Evolutionary conservation across 1,139 yeast species (phyloP), one percentile per base, ranked within the genome.

Genomic region (Sugiyamaella castrensis): DNA sequence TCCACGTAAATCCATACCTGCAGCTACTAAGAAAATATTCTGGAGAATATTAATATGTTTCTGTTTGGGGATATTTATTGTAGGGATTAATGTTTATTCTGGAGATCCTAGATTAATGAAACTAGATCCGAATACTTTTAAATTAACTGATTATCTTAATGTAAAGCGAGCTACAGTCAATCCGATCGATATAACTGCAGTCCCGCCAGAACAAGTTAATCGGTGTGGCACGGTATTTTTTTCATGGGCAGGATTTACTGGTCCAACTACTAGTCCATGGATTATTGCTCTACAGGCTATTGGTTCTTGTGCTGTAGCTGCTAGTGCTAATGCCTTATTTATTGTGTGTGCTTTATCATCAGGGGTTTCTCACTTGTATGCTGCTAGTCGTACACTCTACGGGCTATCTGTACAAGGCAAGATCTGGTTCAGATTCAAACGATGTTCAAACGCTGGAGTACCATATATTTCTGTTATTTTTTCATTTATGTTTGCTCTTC

Each of bases 281-380:
- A 77, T 85, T 16, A 81, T 87, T 35, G 94, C 95, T 0, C 67
- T 87, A 31, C 89, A 84, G 62, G 75, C 81, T 51, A 82, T 83
- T 0, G 85, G 87, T 1, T 65, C 78, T 27, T 86, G 95, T 61
- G 63, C 74, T 1, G 74, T 81, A 53, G 80, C 88, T 9, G 67
- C 83, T 0, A 84, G 76, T 2, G 73, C 81, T 46, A 83, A 85
- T 64, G 87, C 80, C 0, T 76, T 85, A 49, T 75, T 86, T 57
- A 81, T 87, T 4, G 78, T 83, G 53, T 84, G 84, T 67, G 94
- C 94, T 0, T 73, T 87, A 9, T 78, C 87, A 43, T 82, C 95
- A 29, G 94, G 89, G 0, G 79, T 83, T 42, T 80, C 94, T 0
- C 91, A 84, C 57, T 66, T 87, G 28, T 87, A 86, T 59, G 92